These are phyloP conservation scores for Simplicillium sp. DNA, from an alignment of 2,329 filamentous ascomycete species.

Conservation along the genomic window DNA sequence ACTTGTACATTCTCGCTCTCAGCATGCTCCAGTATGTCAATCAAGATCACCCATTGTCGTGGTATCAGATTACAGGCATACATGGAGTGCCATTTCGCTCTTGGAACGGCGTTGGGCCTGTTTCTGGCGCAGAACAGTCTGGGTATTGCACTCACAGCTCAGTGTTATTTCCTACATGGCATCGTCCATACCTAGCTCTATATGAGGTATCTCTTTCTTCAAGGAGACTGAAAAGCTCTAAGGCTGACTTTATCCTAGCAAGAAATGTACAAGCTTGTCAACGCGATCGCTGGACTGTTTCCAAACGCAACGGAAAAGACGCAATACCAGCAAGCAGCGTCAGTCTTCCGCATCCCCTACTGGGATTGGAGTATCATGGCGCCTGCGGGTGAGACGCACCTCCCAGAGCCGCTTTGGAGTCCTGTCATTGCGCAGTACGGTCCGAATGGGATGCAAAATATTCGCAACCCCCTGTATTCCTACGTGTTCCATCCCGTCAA, in stretches of 20 bases:
- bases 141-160: constrained; percentile 75
- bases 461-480: constrained; percentile 52
- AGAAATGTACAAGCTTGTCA: constrained; percentile 25
- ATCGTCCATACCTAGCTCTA: constrained; percentile 65
- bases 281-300: constrained; percentile 37
- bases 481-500: constrained; percentile 54
- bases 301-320: constrained; percentile 32
- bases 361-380: constrained; percentile 49
- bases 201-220: too few relatives aligned
- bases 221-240: too few relatives aligned
- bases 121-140: constrained; percentile 39
- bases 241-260: constrained; percentile 17
- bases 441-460: constrained; percentile 43
- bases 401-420: constrained; percentile 33
- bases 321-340: constrained; percentile 41
- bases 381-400: constrained; percentile 36
- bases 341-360: constrained; percentile 45
- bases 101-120: constrained; percentile 43
- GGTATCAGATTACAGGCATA: constrained; percentile 72
- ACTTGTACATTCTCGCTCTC: constrained; percentile 67
- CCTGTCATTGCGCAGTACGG: constrained; percentile 42
- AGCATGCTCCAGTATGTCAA: constrained; percentile 60
- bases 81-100: constrained; percentile 62
- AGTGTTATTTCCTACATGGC: constrained; percentile 72
- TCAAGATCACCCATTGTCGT: constrained; percentile 57